phyloP scores from a whole-genome alignment of 208 protist species.

The Acanthamoeba royreba region DNA sequence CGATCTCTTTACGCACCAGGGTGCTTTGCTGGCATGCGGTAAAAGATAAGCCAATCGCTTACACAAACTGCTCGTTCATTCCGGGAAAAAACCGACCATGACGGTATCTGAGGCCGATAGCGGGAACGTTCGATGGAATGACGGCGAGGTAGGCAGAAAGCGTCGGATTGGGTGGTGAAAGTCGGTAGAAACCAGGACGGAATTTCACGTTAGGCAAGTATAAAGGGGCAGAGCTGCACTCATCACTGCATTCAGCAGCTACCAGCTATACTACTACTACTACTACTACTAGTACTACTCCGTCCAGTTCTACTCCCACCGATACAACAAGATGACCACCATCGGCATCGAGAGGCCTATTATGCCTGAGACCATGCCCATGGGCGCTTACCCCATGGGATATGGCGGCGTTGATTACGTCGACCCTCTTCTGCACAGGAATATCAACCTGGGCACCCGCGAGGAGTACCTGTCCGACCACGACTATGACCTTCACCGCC shows the following conservation, averaged over 20 bases:
- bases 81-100: background rate
- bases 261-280: background rate
- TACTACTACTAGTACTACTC: no score
- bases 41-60: no score
- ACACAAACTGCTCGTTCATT: no score
- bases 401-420: background rate
- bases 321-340: background rate
- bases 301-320: no score
- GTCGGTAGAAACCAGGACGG: background rate
- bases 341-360: background rate
- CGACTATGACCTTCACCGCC: constrained; percentile 12
- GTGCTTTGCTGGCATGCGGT: no score
- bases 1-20: no score
- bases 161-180: background rate
- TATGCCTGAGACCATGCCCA: no score
- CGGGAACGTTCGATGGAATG: background rate
- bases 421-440: background rate
- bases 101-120: no score
- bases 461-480: background rate
- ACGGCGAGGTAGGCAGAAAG: background rate
- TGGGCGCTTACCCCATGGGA: background rate
- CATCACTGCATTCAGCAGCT: background rate
- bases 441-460: background rate
- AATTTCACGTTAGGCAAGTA: background rate
- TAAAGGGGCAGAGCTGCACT: background rate